Percentiles rank a stretch among this genome's conserved stretches.
Evolutionary conservation across 2,329 filamentous ascomycete genomes (phyloP).

Genomic region (Diaporthe sp.): DNA sequence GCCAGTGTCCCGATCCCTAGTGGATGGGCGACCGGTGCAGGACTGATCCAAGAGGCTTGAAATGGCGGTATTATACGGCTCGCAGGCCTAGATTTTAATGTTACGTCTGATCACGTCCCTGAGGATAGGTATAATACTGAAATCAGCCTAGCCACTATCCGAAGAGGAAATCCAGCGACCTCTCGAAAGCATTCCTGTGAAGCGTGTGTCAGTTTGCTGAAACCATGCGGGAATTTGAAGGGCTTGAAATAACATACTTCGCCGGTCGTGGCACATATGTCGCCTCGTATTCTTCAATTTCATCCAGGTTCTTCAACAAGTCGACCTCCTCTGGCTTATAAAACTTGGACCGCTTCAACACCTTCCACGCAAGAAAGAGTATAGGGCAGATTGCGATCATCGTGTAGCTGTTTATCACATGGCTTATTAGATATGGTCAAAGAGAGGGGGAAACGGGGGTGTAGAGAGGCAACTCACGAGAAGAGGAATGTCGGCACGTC

Average conservation of each 20-base stretch:
- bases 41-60: background rate
- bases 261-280: slow-evolving; percentile 39
- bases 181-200: slow-evolving; percentile 38
- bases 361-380: slow-evolving; percentile 75
- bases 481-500: slow-evolving; percentile 45
- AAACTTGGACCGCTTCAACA: slow-evolving; percentile 69
- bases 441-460: no score
- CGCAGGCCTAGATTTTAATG: background rate
- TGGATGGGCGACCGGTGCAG: background rate
- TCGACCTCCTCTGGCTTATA: slow-evolving; percentile 68
- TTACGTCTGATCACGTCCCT: background rate
- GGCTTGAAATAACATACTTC: background rate
- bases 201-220: background rate
- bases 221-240: no score
- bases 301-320: slow-evolving; percentile 69
- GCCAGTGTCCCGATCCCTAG: background rate
- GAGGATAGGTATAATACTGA: background rate
- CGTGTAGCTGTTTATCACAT: slow-evolving; percentile 39
- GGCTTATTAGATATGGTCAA: slow-evolving; percentile 1
- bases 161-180: slow-evolving; percentile 39
- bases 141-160: slow-evolving; percentile 32
- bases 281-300: slow-evolving; percentile 60
- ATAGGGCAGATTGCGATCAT: slow-evolving; percentile 45
- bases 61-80: background rate
- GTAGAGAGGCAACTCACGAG: slow-evolving; percentile 40